Percentiles rank a stretch among this genome's conserved stretches.
Conservation (phyloP, 2,329 filamentous ascomycete genomes). For the Thelonectria olida region DNA sequence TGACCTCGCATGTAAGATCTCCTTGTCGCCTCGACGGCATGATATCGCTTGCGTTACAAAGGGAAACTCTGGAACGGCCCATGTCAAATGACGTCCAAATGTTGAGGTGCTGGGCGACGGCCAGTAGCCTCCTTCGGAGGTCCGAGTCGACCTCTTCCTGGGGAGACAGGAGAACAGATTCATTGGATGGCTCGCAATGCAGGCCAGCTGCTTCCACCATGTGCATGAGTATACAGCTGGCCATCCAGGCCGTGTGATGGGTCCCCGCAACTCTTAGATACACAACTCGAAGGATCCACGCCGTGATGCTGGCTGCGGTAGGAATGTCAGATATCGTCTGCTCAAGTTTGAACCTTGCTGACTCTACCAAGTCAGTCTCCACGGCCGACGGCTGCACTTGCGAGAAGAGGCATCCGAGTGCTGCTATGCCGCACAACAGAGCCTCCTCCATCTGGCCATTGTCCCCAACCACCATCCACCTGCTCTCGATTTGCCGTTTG, state of each 20-base stretch:
- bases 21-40: slow-evolving; percentile 50
- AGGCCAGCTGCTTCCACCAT: slow-evolving; percentile 63
- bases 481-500: slow-evolving; percentile 38
- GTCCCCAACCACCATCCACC: slow-evolving; percentile 46
- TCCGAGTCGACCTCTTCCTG: slow-evolving; percentile 47
- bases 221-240: slow-evolving; percentile 66
- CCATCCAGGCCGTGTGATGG: slow-evolving; percentile 65
- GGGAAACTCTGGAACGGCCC: slow-evolving; percentile 60
- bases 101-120: slow-evolving; percentile 65
- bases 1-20: slow-evolving; percentile 57
- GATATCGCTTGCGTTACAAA: slow-evolving; percentile 55
- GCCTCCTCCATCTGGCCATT: slow-evolving; percentile 36
- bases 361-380: slow-evolving; percentile 57
- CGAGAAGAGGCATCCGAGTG: slow-evolving; percentile 62
- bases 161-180: slow-evolving; percentile 37
- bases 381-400: slow-evolving; percentile 48
- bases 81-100: slow-evolving; percentile 69
- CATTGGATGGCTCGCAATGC: slow-evolving; percentile 49
- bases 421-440: slow-evolving; percentile 64
- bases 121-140: slow-evolving; percentile 53
- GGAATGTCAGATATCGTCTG: slow-evolving; percentile 45
- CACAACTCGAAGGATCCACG: slow-evolving; percentile 62
- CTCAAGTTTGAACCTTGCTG: slow-evolving; percentile 57
- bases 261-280: slow-evolving; percentile 63
- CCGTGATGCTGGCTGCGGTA: slow-evolving; percentile 52